A percentile compares a stretch with the other conserved stretches of the same genome.
Conservation (phyloP, 495 filamentous ascomycete genomes). For the Parachaetomium inaequale region DNA sequence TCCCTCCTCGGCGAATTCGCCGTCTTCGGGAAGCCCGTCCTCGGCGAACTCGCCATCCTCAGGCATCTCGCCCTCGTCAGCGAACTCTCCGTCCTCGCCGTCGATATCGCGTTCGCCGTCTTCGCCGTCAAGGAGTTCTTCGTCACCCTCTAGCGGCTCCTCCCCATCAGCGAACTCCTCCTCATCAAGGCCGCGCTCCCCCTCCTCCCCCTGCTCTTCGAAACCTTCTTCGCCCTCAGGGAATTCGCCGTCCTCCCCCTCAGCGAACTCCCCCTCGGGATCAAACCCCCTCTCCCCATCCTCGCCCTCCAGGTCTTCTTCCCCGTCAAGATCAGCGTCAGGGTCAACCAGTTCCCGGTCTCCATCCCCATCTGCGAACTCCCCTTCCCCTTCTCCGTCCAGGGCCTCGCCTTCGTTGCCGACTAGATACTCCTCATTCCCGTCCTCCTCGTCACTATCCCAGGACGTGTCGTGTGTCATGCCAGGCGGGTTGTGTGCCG, state of each 20-base stretch:
- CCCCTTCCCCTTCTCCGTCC: background rate
- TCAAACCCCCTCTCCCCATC: background rate
- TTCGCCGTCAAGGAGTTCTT: constrained; percentile 4
- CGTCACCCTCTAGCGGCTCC: constrained; percentile 3
- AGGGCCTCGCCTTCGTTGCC: background rate
- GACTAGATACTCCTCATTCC: background rate
- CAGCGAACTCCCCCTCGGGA: background rate
- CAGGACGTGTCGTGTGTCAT: constrained; percentile 12
- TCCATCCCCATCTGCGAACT: background rate
- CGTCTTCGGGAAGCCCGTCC: constrained; percentile 7
- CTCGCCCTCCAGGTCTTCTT: background rate
- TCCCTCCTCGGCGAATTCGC: constrained; percentile 8
- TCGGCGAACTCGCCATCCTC: background rate
- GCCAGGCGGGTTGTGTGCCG: constrained; percentile 12
- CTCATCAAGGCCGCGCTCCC: background rate
- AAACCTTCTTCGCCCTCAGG: background rate
- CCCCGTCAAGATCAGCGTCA: no score
- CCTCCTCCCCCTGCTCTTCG: constrained; percentile 8
- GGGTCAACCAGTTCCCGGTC: background rate
- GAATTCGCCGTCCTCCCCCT: background rate
- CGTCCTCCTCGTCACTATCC: background rate
- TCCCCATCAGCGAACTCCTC: background rate
- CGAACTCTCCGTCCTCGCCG: constrained; percentile 2
- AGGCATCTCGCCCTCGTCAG: background rate
- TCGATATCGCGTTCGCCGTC: background rate